phyloP scores from a whole-genome alignment of 108 stramenopile species.

The Pelagomonas calceolata region DNA sequence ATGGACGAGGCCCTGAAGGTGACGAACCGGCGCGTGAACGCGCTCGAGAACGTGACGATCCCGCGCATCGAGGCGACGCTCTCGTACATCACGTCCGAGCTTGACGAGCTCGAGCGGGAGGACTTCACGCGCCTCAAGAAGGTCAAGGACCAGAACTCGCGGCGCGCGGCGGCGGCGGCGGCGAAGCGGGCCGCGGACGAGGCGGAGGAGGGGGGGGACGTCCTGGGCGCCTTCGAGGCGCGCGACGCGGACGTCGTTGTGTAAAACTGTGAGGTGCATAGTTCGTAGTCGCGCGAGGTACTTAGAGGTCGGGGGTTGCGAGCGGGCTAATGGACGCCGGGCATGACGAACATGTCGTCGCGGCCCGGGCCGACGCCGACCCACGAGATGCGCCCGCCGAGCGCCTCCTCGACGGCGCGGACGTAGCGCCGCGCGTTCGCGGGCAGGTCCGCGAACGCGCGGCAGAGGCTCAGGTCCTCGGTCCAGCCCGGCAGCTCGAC shows the following conservation, averaged over 20 bases:
- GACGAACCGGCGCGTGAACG: conserved; percentile 89
- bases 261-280: conserved; percentile 27
- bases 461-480: conserved; percentile 71
- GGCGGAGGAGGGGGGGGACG: conserved; percentile 48
- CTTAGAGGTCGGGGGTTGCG: no score
- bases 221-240: conserved; percentile 63
- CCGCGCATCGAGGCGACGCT: conserved; percentile 84
- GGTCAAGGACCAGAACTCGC: conserved; percentile 54
- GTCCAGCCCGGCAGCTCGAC: conserved; percentile 90
- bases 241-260: conserved; percentile 78
- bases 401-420: conserved; percentile 72
- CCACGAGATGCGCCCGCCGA: conserved; percentile 89
- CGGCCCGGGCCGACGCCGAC: conserved; percentile 95
- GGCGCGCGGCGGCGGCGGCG: conserved; percentile 21
- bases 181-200: conserved; percentile 14
- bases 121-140: conserved; percentile 96
- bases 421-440: conserved; percentile 81
- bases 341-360: conserved; percentile 21
- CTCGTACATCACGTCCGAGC: conserved; percentile 81
- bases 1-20: conserved; percentile 91
- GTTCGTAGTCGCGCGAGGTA: no score
- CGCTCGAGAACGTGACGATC: conserved; percentile 96
- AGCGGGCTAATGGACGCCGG: background rate
- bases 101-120: conserved; percentile 97
- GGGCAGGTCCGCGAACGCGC: conserved; percentile 86